Evolutionary conservation across 192 early-diverging fungal species (phyloP).

Genomic region (Rhizoclosmatium globosum): DNA sequence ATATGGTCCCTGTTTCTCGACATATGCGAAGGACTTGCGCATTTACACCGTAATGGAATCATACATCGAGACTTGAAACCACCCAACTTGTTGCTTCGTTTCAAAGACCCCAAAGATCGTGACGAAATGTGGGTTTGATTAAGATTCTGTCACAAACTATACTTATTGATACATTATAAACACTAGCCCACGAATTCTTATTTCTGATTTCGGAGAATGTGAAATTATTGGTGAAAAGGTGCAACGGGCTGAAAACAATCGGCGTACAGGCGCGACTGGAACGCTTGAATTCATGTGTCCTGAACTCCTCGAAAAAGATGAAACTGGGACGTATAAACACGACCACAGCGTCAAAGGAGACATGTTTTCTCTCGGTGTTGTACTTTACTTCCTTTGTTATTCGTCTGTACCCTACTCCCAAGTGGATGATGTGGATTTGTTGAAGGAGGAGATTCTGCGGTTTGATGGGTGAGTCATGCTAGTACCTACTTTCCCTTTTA

Average conservation of each 20-base stretch:
- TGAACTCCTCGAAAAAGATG: conserved; percentile 62
- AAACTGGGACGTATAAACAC: conserved; percentile 71
- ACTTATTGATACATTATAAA: not conserved
- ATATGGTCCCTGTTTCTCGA: conserved; percentile 92
- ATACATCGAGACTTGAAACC: conserved; percentile 96
- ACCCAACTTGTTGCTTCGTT: conserved; percentile 88
- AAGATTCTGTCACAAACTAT: not conserved
- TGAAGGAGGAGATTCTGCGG: conserved; percentile 80
- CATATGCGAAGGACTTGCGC: conserved; percentile 87
- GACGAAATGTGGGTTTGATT: conserved; percentile 45
- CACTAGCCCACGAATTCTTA: conserved; percentile 78
- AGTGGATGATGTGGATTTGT: conserved; percentile 88
- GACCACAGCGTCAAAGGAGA: conserved; percentile 89
- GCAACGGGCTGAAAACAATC: conserved; percentile 39
- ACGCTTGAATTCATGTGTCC: conserved; percentile 96
- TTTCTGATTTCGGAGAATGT: conserved; percentile 99
- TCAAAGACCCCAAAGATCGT: conserved; percentile 53
- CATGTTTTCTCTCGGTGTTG: conserved; percentile 95
- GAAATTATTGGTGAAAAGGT: conserved; percentile 76
- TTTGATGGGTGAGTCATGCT: conserved; percentile 47
- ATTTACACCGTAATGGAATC: conserved; percentile 88
- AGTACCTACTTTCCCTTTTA: not conserved
- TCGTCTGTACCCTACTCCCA: conserved; percentile 82
- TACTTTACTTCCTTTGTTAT: conserved; percentile 93
- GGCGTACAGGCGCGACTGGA: conserved; percentile 94